Evolutionary conservation across 2,329 filamentous ascomycete species (phyloP).

Genomic region (Pseudovirgaria hyperparasitica): DNA sequence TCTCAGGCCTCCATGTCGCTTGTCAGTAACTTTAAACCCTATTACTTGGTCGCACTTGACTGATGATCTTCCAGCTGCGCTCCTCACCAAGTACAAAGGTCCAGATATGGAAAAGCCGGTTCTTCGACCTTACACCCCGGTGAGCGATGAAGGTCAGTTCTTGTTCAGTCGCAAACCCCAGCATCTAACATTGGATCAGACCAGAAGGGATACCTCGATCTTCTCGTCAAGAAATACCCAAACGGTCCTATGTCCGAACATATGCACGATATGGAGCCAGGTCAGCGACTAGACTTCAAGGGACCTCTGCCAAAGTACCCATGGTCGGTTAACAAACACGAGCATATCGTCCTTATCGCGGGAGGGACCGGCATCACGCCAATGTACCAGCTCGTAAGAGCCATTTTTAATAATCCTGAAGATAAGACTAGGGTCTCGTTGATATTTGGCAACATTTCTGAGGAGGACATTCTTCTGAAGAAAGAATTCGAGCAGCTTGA

Average conservation of each 20-base stretch:
- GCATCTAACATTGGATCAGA: constrained; percentile 34
- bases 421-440: constrained; percentile 98
- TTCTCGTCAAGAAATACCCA: constrained; percentile 86
- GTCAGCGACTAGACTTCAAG: constrained; percentile 81
- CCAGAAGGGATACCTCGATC: constrained; percentile 66
- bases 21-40: constrained; percentile 35
- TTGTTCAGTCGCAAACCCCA: not conserved
- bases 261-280: constrained; percentile 68
- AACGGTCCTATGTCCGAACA: constrained; percentile 85
- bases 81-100: constrained; percentile 86
- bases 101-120: constrained; percentile 73
- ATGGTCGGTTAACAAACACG: constrained; percentile 85
- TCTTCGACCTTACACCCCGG: constrained; percentile 85
- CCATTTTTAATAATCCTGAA: constrained; percentile 90
- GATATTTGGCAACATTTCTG: constrained; percentile 77
- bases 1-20: constrained; percentile 69
- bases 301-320: constrained; percentile 89
- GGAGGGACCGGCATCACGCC: constrained; percentile 95
- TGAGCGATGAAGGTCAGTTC: constrained; percentile 66
- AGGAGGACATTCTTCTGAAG: constrained; percentile 87
- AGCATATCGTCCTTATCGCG: constrained; percentile 77
- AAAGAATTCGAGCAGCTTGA: constrained; percentile 74
- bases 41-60: not conserved
- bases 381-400: constrained; percentile 87
- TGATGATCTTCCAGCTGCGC: constrained; percentile 39